A percentile compares a stretch with the other conserved stretches of the same genome.
phyloP scores from a whole-genome alignment of 2,329 filamentous ascomycete species.

The Escovopsis sp. region DNA sequence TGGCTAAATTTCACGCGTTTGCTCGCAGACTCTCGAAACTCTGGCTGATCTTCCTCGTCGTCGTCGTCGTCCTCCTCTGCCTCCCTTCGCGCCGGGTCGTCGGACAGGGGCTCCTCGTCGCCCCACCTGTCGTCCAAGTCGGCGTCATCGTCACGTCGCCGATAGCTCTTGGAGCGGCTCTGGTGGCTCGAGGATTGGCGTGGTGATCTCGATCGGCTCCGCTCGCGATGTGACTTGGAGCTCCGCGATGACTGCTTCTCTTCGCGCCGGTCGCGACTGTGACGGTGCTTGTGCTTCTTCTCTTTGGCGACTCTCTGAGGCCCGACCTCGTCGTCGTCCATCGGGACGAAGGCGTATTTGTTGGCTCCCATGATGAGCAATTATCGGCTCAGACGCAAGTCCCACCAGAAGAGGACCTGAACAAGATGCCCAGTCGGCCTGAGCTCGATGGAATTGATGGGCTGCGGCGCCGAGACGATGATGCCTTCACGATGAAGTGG shows the following conservation, averaged over 20 bases:
- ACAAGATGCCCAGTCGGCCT: background rate
- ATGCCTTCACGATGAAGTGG: background rate
- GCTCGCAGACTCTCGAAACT: slow-evolving; percentile 53
- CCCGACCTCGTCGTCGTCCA: slow-evolving; percentile 49
- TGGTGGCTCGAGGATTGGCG: slow-evolving; percentile 5
- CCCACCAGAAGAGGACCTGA: background rate
- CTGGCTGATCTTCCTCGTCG: slow-evolving; percentile 22
- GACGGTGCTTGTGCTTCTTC: slow-evolving; percentile 28
- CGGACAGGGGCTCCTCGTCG: slow-evolving; percentile 50
- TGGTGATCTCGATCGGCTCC: slow-evolving; percentile 21
- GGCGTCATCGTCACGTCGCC: slow-evolving; percentile 24
- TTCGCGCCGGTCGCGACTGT: slow-evolving; percentile 6
- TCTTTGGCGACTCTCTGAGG: slow-evolving; percentile 37
- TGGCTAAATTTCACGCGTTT: slow-evolving; percentile 56
- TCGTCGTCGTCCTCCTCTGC: slow-evolving; percentile 27
- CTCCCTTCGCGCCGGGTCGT: slow-evolving; percentile 25
- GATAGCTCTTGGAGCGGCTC: slow-evolving; percentile 27
- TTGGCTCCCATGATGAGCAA: slow-evolving; percentile 33
- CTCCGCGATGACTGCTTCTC: slow-evolving; percentile 15
- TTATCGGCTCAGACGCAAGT: background rate
- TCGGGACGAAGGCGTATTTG: slow-evolving; percentile 52
- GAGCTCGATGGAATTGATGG: too few relatives aligned
- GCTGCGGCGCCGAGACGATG: background rate
- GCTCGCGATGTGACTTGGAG: slow-evolving; percentile 15
- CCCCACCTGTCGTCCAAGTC: slow-evolving; percentile 71